Evolutionary conservation across 1,139 yeast genomes (phyloP), one percentile per base, ranked within the genome.

Genomic region (Kodamaea plutei): DNA sequence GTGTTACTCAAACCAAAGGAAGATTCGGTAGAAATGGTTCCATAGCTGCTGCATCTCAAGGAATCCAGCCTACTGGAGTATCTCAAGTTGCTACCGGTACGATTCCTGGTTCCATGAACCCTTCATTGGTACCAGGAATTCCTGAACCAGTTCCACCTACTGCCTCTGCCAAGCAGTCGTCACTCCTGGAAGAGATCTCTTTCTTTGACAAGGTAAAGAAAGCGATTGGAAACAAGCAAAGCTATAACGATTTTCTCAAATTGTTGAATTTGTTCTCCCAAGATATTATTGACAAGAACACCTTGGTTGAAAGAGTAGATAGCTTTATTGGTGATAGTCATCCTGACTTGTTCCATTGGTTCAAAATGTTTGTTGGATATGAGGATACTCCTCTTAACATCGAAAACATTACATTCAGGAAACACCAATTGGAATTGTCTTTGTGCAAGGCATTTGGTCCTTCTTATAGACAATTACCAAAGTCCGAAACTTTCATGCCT

Each of bases 401-500:
- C 45, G 97, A 91, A 54, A 84, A 87, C 52, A 81, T 89, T 43
- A 78, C 84, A 9, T 85, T 80, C 66, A 87, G 84, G 54, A 88
- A 89, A 58, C 96, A 88, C 52, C 88, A 84, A 47, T 67, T 93
- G 40, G 97, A 91, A 50, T 71, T 91, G 37, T 79, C 91, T 19
- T 69, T 85, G 45, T 91, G 97, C 61, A 77, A 81, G 52, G 84
- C 89, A 4, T 81, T 79, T 50, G 98, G 98, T 4, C 96, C 97
- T 10, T 84, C 95, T 22, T 91, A 91, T 57, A 76, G 97, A 50
- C 78, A 84, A 48, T 69, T 93, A 33, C 99, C 99, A 17, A 91
- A 91, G 50, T 78, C 93, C 1, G 97, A 91, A 54, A 87, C 96
- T 0, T 84, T 79, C 51, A 88, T 89, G 96, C 97, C 97, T 12